Conservation (phyloP, 805 yeast species). For the Metschnikowia peoriensis region DNA sequence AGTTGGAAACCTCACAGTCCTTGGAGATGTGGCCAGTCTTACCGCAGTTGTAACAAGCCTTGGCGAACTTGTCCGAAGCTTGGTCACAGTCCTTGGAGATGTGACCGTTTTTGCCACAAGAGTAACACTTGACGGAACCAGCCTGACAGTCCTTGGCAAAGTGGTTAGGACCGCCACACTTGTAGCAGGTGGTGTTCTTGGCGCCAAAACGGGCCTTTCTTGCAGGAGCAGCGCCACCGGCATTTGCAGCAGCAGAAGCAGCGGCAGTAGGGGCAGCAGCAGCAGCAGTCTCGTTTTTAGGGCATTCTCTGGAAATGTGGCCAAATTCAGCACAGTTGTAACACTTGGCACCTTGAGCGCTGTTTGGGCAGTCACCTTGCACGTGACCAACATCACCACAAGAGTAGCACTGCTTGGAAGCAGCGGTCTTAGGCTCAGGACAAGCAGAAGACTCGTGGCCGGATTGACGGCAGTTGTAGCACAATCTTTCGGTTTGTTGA, state of each 20-base stretch:
- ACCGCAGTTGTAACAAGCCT: slow-evolving; percentile 73
- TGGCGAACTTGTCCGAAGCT: slow-evolving; percentile 43
- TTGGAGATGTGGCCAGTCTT: slow-evolving; percentile 84
- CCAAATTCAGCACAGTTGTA: slow-evolving; percentile 77
- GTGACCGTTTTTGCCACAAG: slow-evolving; percentile 90
- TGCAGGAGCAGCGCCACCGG: not conserved
- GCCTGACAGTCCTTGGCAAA: slow-evolving; percentile 88
- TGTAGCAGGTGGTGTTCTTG: slow-evolving; percentile 68
- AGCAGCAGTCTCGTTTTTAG: slow-evolving; percentile 37
- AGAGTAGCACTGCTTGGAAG: slow-evolving; percentile 86
- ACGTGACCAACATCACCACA: slow-evolving; percentile 92
- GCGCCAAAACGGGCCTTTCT: slow-evolving; percentile 9
- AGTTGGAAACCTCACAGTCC: slow-evolving; percentile 50
- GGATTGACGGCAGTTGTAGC: slow-evolving; percentile 89
- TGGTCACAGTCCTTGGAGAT: slow-evolving; percentile 78
- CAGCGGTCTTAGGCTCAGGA: slow-evolving; percentile 82
- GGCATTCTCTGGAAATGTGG: slow-evolving; percentile 79
- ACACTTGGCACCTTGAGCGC: slow-evolving; percentile 69
- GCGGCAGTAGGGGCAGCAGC: slow-evolving; percentile 22
- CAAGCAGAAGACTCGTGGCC: slow-evolving; percentile 90
- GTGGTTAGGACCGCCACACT: slow-evolving; percentile 92
- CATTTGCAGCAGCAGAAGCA: slow-evolving; percentile 12
- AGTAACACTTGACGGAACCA: slow-evolving; percentile 75
- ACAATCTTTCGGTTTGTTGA: slow-evolving; percentile 76
- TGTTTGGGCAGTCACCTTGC: slow-evolving; percentile 76